Conservation (phyloP, 495 filamentous ascomycete genomes). For the Podospora australis region DNA sequence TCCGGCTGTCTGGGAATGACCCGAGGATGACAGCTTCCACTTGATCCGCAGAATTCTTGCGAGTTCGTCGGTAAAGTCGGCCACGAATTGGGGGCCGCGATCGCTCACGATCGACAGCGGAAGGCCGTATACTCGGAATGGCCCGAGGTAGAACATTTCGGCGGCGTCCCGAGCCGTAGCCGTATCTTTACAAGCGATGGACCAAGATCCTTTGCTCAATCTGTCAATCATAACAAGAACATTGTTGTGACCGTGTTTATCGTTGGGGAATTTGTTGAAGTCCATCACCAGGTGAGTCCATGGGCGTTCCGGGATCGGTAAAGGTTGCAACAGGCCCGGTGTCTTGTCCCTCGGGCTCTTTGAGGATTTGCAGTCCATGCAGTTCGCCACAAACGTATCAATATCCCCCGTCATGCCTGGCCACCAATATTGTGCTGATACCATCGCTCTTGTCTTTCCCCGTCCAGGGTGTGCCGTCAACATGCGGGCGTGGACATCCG, state of each 20-base stretch:
- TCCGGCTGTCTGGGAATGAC: neutral
- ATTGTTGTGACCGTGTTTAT: neutral
- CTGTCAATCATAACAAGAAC: neutral
- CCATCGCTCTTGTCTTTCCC: neutral
- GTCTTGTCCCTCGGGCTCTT: neutral
- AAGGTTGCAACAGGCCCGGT: neutral
- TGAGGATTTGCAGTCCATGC: neutral
- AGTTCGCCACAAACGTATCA: neutral
- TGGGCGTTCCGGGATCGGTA: neutral
- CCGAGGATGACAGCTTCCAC: neutral
- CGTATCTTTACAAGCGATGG: neutral
- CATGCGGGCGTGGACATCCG: neutral
- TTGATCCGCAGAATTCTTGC: neutral
- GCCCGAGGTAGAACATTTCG: neutral
- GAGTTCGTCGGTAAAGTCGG: neutral
- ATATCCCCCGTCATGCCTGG: neutral
- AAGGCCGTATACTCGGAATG: neutral
- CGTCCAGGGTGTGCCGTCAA: neutral
- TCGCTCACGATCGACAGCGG: neutral
- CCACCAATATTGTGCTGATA: neutral
- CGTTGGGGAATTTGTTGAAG: neutral
- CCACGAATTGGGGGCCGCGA: neutral
- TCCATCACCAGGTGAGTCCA: neutral
- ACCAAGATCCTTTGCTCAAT: neutral
- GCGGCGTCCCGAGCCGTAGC: neutral